Base-by-base conservation (phyloP, 345 rosid genomes). In the Excoecaria agallocha region DNA sequence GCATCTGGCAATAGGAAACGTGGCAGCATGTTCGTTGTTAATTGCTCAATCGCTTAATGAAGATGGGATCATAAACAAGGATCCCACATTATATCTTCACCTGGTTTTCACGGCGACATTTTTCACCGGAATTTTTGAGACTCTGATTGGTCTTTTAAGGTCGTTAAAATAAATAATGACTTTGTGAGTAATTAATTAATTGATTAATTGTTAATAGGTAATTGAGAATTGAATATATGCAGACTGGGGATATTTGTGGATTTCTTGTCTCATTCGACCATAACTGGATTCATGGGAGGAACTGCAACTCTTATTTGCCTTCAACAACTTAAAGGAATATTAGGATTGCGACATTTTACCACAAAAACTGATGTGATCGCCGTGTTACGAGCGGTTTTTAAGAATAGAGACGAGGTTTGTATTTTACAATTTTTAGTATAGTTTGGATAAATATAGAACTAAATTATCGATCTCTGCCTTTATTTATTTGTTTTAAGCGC, bases 281-380 rank as follows among this genome's bases (percentile, higher is more conserved):
- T 94, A 73, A 85, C 89, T 4, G 98, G 98, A 30, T 92, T 94
- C 88, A 92, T 94, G 97, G 89, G 89, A 35, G 97, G 97, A 51
- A 92, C 97, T 1, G 97, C 98, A 1, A 75, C 85, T 4, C 79
- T 94, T 9, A 92, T 94, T 37, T 85, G 84, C 63, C 84, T 92
- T 22, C 97, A 94, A 76, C 98, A 94, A 75, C 74, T 94, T 73
- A 94, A 90, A 79, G 96, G 96, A 69, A 25, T 92, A n/a, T 75
- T 94, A 41, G 98, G 98, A 17, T 35, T 94, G 79, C 68, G 17
- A 0, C 88, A 88, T 68, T 92, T 94, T 76, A 92, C 97, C 13
- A 77, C 78, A 19, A 79, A 85, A 48, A 94, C 97, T 5, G 98
- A 94, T 73, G 89, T 89, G 3, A 79, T 92, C 37, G 82, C 89